Conservation (phyloP, 2,329 filamentous ascomycete species). For the Colletotrichum sp. region DNA sequence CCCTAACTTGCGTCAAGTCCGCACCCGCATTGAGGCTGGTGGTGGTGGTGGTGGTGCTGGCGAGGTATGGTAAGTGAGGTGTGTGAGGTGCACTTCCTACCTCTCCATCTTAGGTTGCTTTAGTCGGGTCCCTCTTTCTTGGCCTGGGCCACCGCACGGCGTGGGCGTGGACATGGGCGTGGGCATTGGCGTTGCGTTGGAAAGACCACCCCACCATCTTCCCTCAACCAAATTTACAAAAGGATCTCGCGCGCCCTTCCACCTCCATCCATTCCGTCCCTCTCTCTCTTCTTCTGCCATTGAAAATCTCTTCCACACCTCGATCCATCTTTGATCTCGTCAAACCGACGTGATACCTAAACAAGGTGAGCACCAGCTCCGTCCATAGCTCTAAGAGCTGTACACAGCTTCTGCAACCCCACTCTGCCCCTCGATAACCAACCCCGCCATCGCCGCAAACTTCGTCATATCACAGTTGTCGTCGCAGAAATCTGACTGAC, state of each 20-base stretch:
- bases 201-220: conserved; percentile 30
- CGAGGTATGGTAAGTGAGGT: too few species aligned
- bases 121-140: neutral
- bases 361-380: neutral
- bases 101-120: neutral
- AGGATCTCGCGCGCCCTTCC: conserved; percentile 14
- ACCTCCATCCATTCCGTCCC: neutral
- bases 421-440: neutral
- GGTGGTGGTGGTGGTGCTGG: too few species aligned
- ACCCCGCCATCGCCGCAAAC: conserved; percentile 3
- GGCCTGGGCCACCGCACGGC: neutral
- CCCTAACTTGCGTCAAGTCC: conserved; percentile 11
- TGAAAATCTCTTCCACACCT: conserved; percentile 6
- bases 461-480: neutral
- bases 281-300: neutral
- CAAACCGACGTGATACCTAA: conserved; percentile 7
- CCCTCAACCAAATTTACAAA: conserved; percentile 25
- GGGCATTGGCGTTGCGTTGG: neutral
- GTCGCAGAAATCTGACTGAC: neutral
- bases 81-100: neutral
- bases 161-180: neutral
- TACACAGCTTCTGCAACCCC: neutral
- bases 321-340: neutral
- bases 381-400: neutral
- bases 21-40: neutral